These are phyloP conservation scores for Daphne laureola DNA, from an alignment of 441 rosid genomes.

Conservation along the genomic window DNA sequence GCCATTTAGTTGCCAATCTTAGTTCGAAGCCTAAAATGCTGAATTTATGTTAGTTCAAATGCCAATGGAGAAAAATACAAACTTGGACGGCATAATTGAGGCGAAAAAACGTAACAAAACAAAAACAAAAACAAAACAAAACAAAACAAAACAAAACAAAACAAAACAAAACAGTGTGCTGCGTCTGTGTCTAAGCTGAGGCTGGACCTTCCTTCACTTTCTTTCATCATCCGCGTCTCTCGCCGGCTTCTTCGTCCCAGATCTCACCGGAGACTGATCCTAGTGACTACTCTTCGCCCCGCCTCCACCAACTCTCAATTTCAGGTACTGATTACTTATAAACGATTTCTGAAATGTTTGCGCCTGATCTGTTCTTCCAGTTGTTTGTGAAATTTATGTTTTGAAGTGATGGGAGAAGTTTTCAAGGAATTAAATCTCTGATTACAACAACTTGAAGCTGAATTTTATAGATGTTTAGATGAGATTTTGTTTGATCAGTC, in stretches of 20 bases:
- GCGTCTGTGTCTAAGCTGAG: background rate
- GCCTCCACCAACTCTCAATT: conserved; percentile 5
- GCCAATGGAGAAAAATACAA: too few species aligned
- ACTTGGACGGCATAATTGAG: too few species aligned
- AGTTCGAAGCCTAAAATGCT: too few species aligned
- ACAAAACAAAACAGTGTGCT: background rate
- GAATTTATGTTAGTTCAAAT: too few species aligned
- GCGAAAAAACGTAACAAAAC: too few species aligned
- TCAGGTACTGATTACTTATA: conserved; percentile 15
- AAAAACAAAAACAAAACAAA: background rate
- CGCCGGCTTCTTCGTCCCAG: conserved; percentile 20
- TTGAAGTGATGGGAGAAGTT: conserved; percentile 3
- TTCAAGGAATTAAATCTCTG: background rate
- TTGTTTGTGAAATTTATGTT: conserved; percentile 8
- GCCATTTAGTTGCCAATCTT: too few species aligned
- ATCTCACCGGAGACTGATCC: conserved; percentile 16
- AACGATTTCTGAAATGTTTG: background rate
- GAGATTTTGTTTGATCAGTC: background rate
- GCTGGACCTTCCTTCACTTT: background rate
- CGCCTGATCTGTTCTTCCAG: background rate
- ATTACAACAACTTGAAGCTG: background rate
- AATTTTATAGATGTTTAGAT: background rate
- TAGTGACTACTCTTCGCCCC: conserved; percentile 8
- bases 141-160: background rate
- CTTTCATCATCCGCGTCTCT: conserved; percentile 29